phyloP scores from a whole-genome alignment of 305 asterid species.

The Solanum hybrid region DNA sequence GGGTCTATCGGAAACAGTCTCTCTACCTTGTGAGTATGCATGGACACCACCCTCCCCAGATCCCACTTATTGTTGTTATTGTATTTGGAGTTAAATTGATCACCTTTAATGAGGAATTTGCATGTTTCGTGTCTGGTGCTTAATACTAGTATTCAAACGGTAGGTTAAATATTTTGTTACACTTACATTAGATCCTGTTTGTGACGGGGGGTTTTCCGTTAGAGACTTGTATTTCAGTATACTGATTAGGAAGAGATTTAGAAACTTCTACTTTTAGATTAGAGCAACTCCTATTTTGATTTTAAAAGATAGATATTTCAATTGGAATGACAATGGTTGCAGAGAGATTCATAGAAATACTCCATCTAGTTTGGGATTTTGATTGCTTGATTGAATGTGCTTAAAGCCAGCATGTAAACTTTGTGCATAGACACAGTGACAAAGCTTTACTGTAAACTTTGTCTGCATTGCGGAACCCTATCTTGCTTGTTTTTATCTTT shows the following conservation, averaged over 20 bases:
- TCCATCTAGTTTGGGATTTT: not conserved
- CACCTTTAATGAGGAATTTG: not conserved
- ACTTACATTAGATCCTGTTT: not conserved
- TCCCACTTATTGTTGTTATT: not conserved
- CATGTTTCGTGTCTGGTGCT: not conserved
- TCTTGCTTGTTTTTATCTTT: not conserved
- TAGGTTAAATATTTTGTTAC: not conserved
- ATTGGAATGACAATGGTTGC: not conserved
- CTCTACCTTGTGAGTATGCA: not conserved
- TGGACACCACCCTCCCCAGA: not conserved
- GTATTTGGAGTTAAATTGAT: not conserved
- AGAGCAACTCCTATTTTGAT: not conserved
- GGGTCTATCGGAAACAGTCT: fast-evolving
- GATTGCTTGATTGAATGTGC: not conserved
- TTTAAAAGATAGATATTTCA: not conserved
- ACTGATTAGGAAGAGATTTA: not conserved
- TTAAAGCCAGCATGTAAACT: not conserved
- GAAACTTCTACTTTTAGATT: not conserved
- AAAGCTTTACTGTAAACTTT: not conserved
- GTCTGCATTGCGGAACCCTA: not conserved
- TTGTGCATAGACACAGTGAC: not conserved
- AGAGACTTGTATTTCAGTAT: not conserved
- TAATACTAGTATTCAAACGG: not conserved
- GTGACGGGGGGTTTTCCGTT: not conserved
- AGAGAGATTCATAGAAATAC: not conserved